A percentile compares a stretch with the other conserved stretches of the same genome.
These are phyloP conservation scores for Phanerochaete carnosa DNA, from an alignment of 768 basidiomycete genomes.

Conservation along the genomic window DNA sequence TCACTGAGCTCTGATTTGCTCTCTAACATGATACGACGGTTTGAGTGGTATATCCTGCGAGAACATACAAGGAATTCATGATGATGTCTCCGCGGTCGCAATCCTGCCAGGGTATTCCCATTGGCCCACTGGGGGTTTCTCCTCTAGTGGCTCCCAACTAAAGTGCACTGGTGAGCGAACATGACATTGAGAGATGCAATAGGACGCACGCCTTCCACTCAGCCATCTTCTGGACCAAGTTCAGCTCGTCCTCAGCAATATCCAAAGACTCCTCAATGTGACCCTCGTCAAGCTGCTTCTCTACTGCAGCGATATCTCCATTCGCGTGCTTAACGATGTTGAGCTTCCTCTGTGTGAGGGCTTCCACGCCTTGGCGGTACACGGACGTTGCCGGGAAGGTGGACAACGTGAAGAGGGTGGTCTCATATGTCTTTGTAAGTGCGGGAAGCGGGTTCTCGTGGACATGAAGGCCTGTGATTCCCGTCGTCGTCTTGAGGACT, in stretches of 20 bases:
- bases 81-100: constrained; percentile 37
- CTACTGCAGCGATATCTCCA: constrained; percentile 62
- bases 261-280: constrained; percentile 84
- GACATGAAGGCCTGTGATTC: constrained; percentile 79
- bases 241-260: constrained; percentile 80
- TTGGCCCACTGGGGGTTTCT: constrained; percentile 76
- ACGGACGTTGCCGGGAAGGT: constrained; percentile 78
- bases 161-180: neutral
- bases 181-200: neutral
- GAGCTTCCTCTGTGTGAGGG: constrained; percentile 78
- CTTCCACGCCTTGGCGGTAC: constrained; percentile 87
- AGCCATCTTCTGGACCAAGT: constrained; percentile 75
- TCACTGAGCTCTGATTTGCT: neutral
- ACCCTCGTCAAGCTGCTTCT: constrained; percentile 77
- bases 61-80: constrained; percentile 1
- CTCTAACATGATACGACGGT: neutral
- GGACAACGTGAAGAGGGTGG: constrained; percentile 67
- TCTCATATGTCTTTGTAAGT: constrained; percentile 70
- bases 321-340: constrained; percentile 65
- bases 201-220: constrained; percentile 94
- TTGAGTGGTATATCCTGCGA: constrained; percentile 1
- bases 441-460: constrained; percentile 84
- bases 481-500: constrained; percentile 73
- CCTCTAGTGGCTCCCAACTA: constrained; percentile 85
- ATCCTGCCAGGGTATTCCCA: constrained; percentile 80